Conservation (phyloP, 768 basidiomycete genomes). For the Cubamyces sp. region DNA sequence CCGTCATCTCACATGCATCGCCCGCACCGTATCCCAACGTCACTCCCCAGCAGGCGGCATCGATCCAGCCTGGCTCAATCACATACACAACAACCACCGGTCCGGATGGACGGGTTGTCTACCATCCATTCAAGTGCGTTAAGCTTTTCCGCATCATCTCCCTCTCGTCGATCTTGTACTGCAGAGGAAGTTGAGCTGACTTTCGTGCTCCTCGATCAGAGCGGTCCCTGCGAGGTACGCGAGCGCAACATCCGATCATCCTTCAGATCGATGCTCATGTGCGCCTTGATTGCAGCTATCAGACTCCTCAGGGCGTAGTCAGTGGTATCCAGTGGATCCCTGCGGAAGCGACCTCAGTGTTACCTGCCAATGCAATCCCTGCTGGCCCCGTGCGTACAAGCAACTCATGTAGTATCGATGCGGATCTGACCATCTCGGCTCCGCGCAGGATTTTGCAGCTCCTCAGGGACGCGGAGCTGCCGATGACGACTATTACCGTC, state of each 20-base stretch:
- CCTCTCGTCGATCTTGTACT: constrained; percentile 10
- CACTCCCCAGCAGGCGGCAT: constrained; percentile 34
- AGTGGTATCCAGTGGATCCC: constrained; percentile 70
- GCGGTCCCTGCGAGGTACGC: constrained; percentile 74
- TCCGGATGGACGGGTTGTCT: constrained; percentile 63
- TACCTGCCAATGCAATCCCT: constrained; percentile 63
- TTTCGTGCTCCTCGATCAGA: constrained; percentile 43
- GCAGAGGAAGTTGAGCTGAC: constrained; percentile 13
- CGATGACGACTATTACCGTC: constrained; percentile 48
- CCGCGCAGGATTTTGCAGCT: constrained; percentile 57
- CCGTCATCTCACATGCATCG: constrained; percentile 19
- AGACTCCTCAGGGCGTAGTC: constrained; percentile 68
- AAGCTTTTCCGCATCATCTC: background rate
- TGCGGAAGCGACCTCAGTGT: constrained; percentile 64
- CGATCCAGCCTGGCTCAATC: constrained; percentile 67
- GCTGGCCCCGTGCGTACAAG: constrained; percentile 52
- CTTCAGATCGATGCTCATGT: background rate
- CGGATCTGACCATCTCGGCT: background rate
- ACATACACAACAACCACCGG: constrained; percentile 71
- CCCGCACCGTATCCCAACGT: constrained; percentile 24
- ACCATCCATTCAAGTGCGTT: constrained; percentile 76
- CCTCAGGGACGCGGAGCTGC: constrained; percentile 47
- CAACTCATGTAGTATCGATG: background rate
- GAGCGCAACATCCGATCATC: constrained; percentile 4
- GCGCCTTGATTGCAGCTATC: constrained; percentile 53